These are phyloP conservation scores for Sarocladium kiliense DNA, from an alignment of 2,329 filamentous ascomycete genomes.

Conservation along the genomic window DNA sequence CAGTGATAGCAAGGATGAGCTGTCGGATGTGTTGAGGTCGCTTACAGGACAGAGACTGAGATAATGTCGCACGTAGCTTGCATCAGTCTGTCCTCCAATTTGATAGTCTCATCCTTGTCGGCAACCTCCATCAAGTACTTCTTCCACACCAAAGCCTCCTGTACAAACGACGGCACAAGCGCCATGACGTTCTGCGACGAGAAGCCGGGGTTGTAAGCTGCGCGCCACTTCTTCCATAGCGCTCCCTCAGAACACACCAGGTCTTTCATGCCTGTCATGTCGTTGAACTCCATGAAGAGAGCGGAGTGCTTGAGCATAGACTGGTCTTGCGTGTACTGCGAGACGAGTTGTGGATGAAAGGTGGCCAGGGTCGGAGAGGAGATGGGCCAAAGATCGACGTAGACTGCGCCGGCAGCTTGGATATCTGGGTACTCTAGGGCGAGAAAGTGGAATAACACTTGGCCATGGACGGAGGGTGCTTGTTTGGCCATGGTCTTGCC, in stretches of 20 bases:
- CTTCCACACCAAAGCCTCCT: constrained; percentile 19
- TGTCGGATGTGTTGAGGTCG: too few species aligned
- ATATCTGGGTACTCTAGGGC: constrained; percentile 14
- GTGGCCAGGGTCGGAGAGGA: constrained; percentile 19
- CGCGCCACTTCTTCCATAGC: constrained; percentile 20
- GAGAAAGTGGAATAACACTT: background rate
- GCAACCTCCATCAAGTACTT: constrained; percentile 11
- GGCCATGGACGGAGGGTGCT: background rate
- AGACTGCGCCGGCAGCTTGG: constrained; percentile 18
- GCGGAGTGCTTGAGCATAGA: constrained; percentile 16
- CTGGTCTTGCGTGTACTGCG: constrained; percentile 16
- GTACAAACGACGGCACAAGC: constrained; percentile 16
- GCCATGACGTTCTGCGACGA: constrained; percentile 16
- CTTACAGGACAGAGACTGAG: constrained; percentile 15
- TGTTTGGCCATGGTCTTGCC: background rate
- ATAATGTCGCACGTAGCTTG: constrained; percentile 17
- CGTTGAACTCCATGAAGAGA: constrained; percentile 10
- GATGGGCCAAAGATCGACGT: constrained; percentile 23
- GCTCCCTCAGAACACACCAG: constrained; percentile 18
- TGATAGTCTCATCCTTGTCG: constrained; percentile 11
- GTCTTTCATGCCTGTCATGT: constrained; percentile 15
- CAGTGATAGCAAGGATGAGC: too few species aligned
- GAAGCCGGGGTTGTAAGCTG: constrained; percentile 19
- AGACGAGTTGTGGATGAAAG: constrained; percentile 19
- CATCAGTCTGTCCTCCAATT: constrained; percentile 15